Evolutionary conservation across 768 basidiomycete genomes (phyloP), one percentile per base, ranked within the genome.

Genomic region (Amylocystis lapponica): DNA sequence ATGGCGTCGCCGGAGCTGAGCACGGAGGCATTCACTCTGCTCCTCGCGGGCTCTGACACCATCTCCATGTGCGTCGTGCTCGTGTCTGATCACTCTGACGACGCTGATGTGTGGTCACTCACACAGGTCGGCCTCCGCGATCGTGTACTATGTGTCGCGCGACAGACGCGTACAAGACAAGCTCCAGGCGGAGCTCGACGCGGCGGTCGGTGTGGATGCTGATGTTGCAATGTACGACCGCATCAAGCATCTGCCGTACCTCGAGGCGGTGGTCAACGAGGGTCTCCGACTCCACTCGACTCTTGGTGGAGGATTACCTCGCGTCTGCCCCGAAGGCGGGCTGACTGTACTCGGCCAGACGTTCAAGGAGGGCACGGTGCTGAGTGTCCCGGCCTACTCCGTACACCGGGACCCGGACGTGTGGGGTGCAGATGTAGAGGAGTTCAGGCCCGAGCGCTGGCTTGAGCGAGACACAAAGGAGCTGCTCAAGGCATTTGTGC

Each of bases 221-320:
- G 35, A 37, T 14, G 38, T 34, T 13, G 38, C 26, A 3, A 38
- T 32, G 9, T 44, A 44, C 26, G 43, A 44, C 13, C 23, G 23
- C 6, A 25, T 49, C 11, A 44, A 49, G 42, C 34, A 49, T 29
- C 29, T 49, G 5, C 47, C 42, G 6, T 49, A 49, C 49, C 59
- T 65, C 22, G 52, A 63, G 40, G 61, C 60, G 20, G 55, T 54
- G 26, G 60, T 65, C 46, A 53, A 58, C 35, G 61, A 65, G 33
- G 61, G 52, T 2, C 52, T 61, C 11, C 52, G 63, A 12, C 43
- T 63, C 8, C 55, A 60, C 44, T 57, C 58, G 12, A 59, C 60
- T 19, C 49, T 52, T 17, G 60, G 57, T 5, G 52, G 57, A n/a
- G 63, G 63, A 4, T 44, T 63, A 5, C 60, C 61, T 2, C 51